Evolutionary conservation across 164 flowering plant genomes (phyloP).

Genomic region (Santalum album): DNA sequence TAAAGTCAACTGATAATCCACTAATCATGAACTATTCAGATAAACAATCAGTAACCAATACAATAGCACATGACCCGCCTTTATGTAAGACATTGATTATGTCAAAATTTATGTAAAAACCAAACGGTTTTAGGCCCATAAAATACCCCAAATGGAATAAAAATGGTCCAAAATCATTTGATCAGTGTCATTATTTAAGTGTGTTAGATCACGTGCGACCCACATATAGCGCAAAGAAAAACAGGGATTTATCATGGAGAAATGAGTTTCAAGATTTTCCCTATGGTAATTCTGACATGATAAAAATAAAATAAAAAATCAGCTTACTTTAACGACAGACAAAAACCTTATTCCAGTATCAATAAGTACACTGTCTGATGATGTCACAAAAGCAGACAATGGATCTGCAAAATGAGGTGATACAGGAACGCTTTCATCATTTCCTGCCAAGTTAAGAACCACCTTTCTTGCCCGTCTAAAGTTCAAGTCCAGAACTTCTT

Average conservation of each 20-base stretch:
- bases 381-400: slow-evolving; percentile 39
- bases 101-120: no score
- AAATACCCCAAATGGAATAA: neutral
- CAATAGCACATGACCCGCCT: no score
- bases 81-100: no score
- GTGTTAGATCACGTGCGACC: neutral
- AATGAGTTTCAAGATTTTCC: neutral
- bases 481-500: slow-evolving; percentile 84
- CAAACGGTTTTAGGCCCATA: no score
- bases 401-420: slow-evolving; percentile 61
- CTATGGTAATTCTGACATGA: neutral
- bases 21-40: no score
- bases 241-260: neutral
- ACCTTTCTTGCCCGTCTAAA: slow-evolving; percentile 68
- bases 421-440: slow-evolving; percentile 38
- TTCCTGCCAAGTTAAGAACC: slow-evolving; percentile 48
- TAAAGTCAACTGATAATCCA: no score
- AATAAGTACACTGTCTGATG: slow-evolving; percentile 50
- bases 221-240: neutral
- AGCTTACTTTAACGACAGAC: slow-evolving; percentile 61
- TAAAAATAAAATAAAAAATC: slow-evolving; percentile 6
- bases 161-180: neutral
- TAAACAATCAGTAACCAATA: no score
- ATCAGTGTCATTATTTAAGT: neutral
- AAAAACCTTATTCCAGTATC: slow-evolving; percentile 73